Base-by-base conservation (phyloP, 305 asterid species). In the Fraxinus velutina region DNA sequence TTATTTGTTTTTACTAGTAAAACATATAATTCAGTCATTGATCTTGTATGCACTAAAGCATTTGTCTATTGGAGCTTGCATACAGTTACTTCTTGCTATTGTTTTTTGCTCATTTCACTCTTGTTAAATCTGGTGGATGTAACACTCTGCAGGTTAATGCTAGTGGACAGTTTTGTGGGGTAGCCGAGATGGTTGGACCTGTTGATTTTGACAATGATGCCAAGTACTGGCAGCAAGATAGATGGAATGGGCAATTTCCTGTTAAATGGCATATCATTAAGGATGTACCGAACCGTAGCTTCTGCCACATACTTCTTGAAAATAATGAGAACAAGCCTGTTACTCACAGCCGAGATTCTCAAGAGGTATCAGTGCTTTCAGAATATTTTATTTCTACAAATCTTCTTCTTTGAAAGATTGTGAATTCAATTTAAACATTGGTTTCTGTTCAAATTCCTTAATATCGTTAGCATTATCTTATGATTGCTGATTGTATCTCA, bases 231-330 rank as follows among this genome's bases (percentile, higher is more conserved):
- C 98, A 93, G 91, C 98, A 94, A 87, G 98, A 96, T 84, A 90
- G 99, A 89, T 96, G 99, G 99, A 96, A 94, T 73, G 99, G 99
- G 75, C 97, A 93, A 87, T 96, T 96, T 87, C 98, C 97, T 68
- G 99, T 96, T 75, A 92, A 93, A 84, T 96, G 99, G 99, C 95
- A 91, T 82, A 84, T 96, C 72, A 90, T 96, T 55, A 96, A 96
- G 88, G 98, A 96, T 81, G 97, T 96, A 52, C 97, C 99, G 17
- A 96, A 96, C 88, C 91, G 93, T 87, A 93, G 92, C 89, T 92
- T 96, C 80, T 95, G 98, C 77, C 98, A 94, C 92, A 92, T 96
- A 83, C 85, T 92, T 79, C 94, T 96, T 73, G 97, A 94, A 86
- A 95, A 94, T 86, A 96, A 96, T 87, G 99, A 96, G 83, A 96